phyloP scores from a whole-genome alignment of 1,284 basidiomycete species.

The Ustilago shanxiensis region DNA sequence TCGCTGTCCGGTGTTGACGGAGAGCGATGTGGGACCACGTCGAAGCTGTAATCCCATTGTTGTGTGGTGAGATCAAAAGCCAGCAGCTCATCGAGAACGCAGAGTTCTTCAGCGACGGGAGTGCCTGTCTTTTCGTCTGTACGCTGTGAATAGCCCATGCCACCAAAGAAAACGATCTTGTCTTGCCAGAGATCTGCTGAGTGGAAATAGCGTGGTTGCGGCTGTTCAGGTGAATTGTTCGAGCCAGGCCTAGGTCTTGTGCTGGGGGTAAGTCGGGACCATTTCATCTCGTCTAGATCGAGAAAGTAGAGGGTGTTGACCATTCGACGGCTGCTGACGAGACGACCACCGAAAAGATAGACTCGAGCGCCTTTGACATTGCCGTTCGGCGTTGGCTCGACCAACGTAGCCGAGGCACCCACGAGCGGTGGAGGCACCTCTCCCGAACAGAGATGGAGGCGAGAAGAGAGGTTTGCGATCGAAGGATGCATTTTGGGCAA shows the following conservation, averaged over 20 bases:
- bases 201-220: conserved; percentile 65
- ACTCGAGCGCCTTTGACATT: conserved; percentile 24
- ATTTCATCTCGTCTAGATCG: conserved; percentile 56
- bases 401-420: conserved; percentile 61
- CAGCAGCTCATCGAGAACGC: conserved; percentile 62
- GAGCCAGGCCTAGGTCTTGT: conserved; percentile 10
- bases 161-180: conserved; percentile 64
- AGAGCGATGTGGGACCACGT: conserved; percentile 18
- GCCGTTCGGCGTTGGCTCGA: conserved; percentile 38
- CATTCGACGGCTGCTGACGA: conserved; percentile 64
- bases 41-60: conserved; percentile 57
- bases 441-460: conserved; percentile 52
- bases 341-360: conserved; percentile 65
- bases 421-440: conserved; percentile 64
- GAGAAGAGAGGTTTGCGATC: conserved; percentile 51
- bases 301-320: conserved; percentile 61
- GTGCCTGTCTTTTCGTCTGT: conserved; percentile 9
- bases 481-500: conserved; percentile 42
- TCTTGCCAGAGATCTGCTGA: conserved; percentile 63
- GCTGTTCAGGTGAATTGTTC: conserved; percentile 25
- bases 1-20: conserved; percentile 1
- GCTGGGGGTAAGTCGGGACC: conserved; percentile 39
- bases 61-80: conserved; percentile 58
- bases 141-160: conserved; percentile 60
- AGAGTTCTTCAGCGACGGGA: conserved; percentile 45